phyloP scores from a whole-genome alignment of 345 rosid species.

The Lepidium africanum region DNA sequence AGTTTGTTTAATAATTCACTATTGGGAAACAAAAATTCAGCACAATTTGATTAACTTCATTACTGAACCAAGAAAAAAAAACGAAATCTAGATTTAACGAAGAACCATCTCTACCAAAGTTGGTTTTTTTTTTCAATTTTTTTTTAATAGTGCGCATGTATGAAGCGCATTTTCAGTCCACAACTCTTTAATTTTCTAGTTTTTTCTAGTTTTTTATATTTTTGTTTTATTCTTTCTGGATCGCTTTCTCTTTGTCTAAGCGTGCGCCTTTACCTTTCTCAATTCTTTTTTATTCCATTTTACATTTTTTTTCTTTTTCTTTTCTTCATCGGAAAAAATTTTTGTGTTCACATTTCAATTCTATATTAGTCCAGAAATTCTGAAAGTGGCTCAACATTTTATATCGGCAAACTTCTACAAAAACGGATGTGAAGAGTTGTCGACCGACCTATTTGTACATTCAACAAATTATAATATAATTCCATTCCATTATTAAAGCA shows the following conservation, averaged over 20 bases:
- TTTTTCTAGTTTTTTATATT: background rate
- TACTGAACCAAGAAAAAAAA: too few species aligned
- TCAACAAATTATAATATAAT: background rate
- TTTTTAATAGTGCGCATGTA: conserved; percentile 26
- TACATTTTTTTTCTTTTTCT: background rate
- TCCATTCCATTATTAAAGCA: background rate
- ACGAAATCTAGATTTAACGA: background rate
- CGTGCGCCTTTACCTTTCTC: conserved; percentile 24
- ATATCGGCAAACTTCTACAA: background rate
- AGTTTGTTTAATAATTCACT: background rate
- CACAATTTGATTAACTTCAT: background rate
- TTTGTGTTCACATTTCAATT: too few species aligned
- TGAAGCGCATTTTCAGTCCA: conserved; percentile 25
- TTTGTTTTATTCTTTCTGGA: background rate
- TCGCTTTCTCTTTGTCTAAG: conserved; percentile 25
- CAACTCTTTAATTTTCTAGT: background rate
- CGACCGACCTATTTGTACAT: background rate
- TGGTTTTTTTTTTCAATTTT: background rate
- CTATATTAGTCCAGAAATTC: background rate
- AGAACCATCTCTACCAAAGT: background rate
- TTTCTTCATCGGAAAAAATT: too few species aligned
- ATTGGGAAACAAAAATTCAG: background rate
- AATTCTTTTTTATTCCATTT: background rate
- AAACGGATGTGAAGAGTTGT: conserved; percentile 2
- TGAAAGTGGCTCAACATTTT: background rate